Conservation (phyloP, 495 filamentous ascomycete species). For the Letharia lupina region DNA sequence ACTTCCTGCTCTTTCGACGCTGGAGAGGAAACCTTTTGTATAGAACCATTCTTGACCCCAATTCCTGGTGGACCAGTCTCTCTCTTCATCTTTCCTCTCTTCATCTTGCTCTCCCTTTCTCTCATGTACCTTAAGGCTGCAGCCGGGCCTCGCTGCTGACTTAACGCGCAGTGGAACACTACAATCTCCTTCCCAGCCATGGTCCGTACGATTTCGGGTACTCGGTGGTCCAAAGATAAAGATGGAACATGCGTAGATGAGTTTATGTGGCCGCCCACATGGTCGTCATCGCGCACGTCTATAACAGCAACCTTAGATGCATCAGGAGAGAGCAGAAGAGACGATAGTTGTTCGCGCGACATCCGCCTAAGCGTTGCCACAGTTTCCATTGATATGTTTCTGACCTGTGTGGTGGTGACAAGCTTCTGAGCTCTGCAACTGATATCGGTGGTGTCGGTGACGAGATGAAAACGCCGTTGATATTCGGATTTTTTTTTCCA, state of each 20-base stretch:
- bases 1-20: slow-evolving; percentile 31
- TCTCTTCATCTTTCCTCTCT: slow-evolving; percentile 5
- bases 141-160: slow-evolving; percentile 72
- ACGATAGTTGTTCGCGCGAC: slow-evolving; percentile 52
- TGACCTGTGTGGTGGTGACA: background rate
- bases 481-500: too few relatives aligned
- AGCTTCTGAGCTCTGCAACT: background rate
- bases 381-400: slow-evolving; percentile 26
- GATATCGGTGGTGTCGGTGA: background rate
- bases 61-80: background rate
- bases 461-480: background rate
- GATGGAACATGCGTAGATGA: slow-evolving; percentile 68
- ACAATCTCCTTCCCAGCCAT: slow-evolving; percentile 72
- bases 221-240: slow-evolving; percentile 57
- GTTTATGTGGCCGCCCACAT: slow-evolving; percentile 85
- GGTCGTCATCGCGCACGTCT: slow-evolving; percentile 87
- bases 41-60: slow-evolving; percentile 7
- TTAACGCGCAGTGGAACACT: slow-evolving; percentile 92
- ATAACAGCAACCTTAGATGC: slow-evolving; percentile 58
- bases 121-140: slow-evolving; percentile 63
- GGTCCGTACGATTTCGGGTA: slow-evolving; percentile 73
- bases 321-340: slow-evolving; percentile 32
- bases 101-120: slow-evolving; percentile 42
- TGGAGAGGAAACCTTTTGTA: slow-evolving; percentile 12
- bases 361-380: slow-evolving; percentile 58